A percentile compares a stretch with the other conserved stretches of the same genome.
Evolutionary conservation across 129 eudicot species (phyloP).

Genomic region (Lactuca saligna): DNA sequence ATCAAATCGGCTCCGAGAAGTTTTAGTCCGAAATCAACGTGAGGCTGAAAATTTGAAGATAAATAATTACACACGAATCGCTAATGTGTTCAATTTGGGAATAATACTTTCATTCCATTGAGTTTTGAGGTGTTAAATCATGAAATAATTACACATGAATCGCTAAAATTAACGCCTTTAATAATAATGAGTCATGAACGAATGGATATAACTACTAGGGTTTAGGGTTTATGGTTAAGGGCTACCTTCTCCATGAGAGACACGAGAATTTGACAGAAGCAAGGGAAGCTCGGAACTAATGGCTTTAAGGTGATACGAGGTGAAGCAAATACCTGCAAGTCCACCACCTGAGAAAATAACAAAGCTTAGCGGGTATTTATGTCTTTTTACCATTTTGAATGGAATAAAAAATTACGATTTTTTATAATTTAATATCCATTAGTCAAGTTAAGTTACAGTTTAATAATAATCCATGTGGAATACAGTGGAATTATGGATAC

Average conservation of each 20-base stretch:
- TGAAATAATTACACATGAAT: too few species aligned
- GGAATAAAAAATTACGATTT: too few species aligned
- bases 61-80: slow-evolving; percentile 1
- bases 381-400: background rate
- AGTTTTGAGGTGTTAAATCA: background rate
- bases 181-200: background rate
- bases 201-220: background rate
- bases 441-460: too few species aligned
- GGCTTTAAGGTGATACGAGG: slow-evolving; percentile 95
- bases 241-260: slow-evolving; percentile 93
- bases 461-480: too few species aligned
- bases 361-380: background rate
- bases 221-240: background rate
- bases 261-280: slow-evolving; percentile 75
- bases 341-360: slow-evolving; percentile 71
- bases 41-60: slow-evolving; percentile 58
- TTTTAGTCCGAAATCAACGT: slow-evolving; percentile 86
- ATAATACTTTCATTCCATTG: background rate
- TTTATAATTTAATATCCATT: too few species aligned
- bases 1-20: slow-evolving; percentile 73
- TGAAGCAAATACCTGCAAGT: slow-evolving; percentile 90
- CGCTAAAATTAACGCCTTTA: background rate
- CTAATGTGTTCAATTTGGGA: background rate
- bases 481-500: slow-evolving; percentile 26
- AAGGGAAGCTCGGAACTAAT: slow-evolving; percentile 84